These are phyloP conservation scores for Picea glauca DNA, from an alignment of 75 land plant genomes.

Conservation along the genomic window DNA sequence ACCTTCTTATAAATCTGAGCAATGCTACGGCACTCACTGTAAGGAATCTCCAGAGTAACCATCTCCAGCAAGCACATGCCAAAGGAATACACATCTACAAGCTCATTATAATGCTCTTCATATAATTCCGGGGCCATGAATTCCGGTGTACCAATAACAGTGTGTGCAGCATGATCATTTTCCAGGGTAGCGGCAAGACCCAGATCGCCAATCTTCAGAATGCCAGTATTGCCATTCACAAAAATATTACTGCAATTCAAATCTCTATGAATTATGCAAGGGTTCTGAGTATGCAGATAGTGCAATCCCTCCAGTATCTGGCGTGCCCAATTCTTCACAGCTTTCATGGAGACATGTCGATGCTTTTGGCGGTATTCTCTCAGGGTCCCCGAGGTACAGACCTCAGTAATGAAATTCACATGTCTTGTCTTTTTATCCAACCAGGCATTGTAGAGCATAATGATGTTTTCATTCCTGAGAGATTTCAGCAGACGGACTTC, in stretches of 20 bases:
- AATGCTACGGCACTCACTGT: constrained; percentile 63
- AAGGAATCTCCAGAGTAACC: constrained; percentile 70
- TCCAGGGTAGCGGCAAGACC: constrained; percentile 62
- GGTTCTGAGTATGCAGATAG: constrained; percentile 67
- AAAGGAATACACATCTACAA: constrained; percentile 75
- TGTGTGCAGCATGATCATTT: constrained; percentile 47
- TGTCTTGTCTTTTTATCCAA: constrained; percentile 29
- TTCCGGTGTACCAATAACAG: constrained; percentile 73
- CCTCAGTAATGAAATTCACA: constrained; percentile 81
- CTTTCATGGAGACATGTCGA: constrained; percentile 59
- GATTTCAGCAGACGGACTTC: constrained; percentile 48
- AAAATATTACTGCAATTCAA: constrained; percentile 82
- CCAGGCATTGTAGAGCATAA: constrained; percentile 48
- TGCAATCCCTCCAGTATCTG: constrained; percentile 63
- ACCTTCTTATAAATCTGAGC: constrained; percentile 74
- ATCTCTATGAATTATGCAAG: constrained; percentile 83
- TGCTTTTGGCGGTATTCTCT: constrained; percentile 68
- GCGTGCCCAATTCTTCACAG: constrained; percentile 69
- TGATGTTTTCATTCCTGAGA: constrained; percentile 48
- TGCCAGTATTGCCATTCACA: constrained; percentile 72
- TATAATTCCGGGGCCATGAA: constrained; percentile 90
- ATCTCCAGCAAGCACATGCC: constrained; percentile 86
- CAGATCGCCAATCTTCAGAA: constrained; percentile 77
- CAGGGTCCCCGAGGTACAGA: constrained; percentile 72
- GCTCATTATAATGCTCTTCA: constrained; percentile 76